Evolutionary conservation across 1,284 basidiomycete species (phyloP), one percentile per base, ranked within the genome.

Genomic region (Tausonia pullulans): DNA sequence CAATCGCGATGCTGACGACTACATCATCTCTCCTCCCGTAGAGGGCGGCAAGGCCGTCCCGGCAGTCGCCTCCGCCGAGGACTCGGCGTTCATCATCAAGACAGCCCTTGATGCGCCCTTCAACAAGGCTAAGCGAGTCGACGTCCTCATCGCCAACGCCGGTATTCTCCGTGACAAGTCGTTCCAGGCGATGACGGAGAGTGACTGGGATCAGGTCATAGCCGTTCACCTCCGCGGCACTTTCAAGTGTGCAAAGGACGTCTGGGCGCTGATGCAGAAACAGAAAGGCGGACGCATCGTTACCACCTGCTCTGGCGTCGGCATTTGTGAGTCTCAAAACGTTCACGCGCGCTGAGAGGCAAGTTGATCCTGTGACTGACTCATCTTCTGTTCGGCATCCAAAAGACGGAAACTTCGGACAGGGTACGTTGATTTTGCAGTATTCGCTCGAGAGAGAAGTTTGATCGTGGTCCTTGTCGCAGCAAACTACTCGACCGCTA

Each of bases 241-340:
- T 14, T 83, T 79, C 69, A 84, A 74, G 86, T 90, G 88, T 71
- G 87, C 85, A 64, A 91, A 96, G 75, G 95, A 95, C 11, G 89
- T 91, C 49, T 99, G 94, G 96, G 93, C 95, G 3, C 81, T 92
- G 73, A 97, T 98, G 83, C 87, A 89, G 77, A 88, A 95, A 79
- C 96, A 98, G 75, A 94, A 93, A 78, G 98, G 88, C 74, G 95
- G 96, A 46, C 86, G 96, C 65, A 95, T 99, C 72, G 82, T 98
- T 65, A 96, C 90, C 62, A 98, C 94, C 43, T 85, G 87, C 66
- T 98, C 94, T 5, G 86, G 88, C 74, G 91, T 94, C 64, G 95
- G 94, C 68, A 86, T 97, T 67, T 93, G 87, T 90, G 71, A 73
- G 87, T 80, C 9, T 11, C 5, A 27, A 27, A 27, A 27, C 27